These are phyloP conservation scores for Coleophoma crateriformis DNA, from an alignment of 2,329 filamentous ascomycete genomes.

Conservation along the genomic window DNA sequence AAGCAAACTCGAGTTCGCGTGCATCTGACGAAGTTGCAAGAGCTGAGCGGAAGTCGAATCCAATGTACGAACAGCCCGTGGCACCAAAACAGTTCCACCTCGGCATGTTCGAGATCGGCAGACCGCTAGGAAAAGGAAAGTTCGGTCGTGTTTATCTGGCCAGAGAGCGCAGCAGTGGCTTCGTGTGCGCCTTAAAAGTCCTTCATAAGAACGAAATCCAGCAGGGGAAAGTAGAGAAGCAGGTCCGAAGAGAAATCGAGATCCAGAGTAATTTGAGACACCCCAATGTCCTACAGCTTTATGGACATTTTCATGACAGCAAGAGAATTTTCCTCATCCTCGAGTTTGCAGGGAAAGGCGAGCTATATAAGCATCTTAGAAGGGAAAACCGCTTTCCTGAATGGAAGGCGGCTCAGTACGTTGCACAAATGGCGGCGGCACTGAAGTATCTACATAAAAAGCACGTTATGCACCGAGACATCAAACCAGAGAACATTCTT, in stretches of 20 bases:
- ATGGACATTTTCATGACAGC: constrained; percentile 69
- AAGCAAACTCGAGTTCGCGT: constrained; percentile 37
- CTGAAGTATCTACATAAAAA: constrained; percentile 91
- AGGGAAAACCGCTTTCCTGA: constrained; percentile 65
- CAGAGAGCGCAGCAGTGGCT: constrained; percentile 61
- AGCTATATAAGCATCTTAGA: constrained; percentile 68
- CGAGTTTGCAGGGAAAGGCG: constrained; percentile 67
- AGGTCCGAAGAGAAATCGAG: constrained; percentile 68
- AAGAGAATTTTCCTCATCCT: constrained; percentile 70
- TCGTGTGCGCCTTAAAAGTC: constrained; percentile 70
- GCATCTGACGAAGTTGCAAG: constrained; percentile 43
- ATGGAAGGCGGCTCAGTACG: constrained; percentile 67
- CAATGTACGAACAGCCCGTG: constrained; percentile 51
- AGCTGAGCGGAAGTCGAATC: constrained; percentile 44
- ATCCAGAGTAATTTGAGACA: constrained; percentile 70
- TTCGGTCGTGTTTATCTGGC: constrained; percentile 70
- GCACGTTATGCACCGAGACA: constrained; percentile 95
- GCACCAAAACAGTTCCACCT: constrained; percentile 62
- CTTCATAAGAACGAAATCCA: constrained; percentile 67
- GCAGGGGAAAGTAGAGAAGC: constrained; percentile 63
- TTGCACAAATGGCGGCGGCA: constrained; percentile 76
- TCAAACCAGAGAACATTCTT: constrained; percentile 96
- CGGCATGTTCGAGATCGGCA: constrained; percentile 73
- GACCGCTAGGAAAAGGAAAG: constrained; percentile 68
- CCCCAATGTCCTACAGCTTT: constrained; percentile 65